Evolutionary conservation across 2,329 filamentous ascomycete species (phyloP).

Genomic region (Fusarium odoratissimum): DNA sequence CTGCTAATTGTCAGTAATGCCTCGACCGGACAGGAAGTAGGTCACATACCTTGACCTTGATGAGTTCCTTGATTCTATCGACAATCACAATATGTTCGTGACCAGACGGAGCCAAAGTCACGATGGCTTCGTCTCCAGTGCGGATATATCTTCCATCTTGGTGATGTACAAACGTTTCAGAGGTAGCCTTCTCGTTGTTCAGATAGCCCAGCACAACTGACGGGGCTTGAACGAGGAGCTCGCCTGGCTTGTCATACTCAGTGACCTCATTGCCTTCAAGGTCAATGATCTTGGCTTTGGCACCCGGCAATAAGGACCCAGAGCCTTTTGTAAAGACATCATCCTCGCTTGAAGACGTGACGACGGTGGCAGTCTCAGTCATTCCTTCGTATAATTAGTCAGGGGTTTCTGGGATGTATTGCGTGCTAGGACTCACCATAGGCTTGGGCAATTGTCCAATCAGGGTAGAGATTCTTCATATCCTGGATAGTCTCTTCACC

Average conservation of each 20-base stretch:
- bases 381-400: slow-evolving; percentile 56
- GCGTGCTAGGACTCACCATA: slow-evolving; percentile 70
- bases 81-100: slow-evolving; percentile 87
- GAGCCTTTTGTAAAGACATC: slow-evolving; percentile 77
- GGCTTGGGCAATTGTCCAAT: slow-evolving; percentile 75
- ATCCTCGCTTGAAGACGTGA: slow-evolving; percentile 55
- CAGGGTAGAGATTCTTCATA: slow-evolving; percentile 69
- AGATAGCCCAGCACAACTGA: slow-evolving; percentile 85
- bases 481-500: slow-evolving; percentile 75
- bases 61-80: slow-evolving; percentile 77
- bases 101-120: slow-evolving; percentile 71
- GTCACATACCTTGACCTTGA: slow-evolving; percentile 77
- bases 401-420: slow-evolving; percentile 35
- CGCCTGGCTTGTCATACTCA: slow-evolving; percentile 77
- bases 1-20: slow-evolving; percentile 50
- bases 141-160: slow-evolving; percentile 79
- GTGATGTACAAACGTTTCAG: slow-evolving; percentile 77
- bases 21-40: accelerated
- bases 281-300: slow-evolving; percentile 72
- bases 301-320: slow-evolving; percentile 73
- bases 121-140: slow-evolving; percentile 85
- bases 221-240: slow-evolving; percentile 83
- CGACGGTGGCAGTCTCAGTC: slow-evolving; percentile 24
- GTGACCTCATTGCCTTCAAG: slow-evolving; percentile 75
- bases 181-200: slow-evolving; percentile 84